Percentiles rank a stretch among this genome's conserved stretches.
Conservation (phyloP, 2,329 filamentous ascomycete genomes). For the Aspergillus viridinutans region DNA sequence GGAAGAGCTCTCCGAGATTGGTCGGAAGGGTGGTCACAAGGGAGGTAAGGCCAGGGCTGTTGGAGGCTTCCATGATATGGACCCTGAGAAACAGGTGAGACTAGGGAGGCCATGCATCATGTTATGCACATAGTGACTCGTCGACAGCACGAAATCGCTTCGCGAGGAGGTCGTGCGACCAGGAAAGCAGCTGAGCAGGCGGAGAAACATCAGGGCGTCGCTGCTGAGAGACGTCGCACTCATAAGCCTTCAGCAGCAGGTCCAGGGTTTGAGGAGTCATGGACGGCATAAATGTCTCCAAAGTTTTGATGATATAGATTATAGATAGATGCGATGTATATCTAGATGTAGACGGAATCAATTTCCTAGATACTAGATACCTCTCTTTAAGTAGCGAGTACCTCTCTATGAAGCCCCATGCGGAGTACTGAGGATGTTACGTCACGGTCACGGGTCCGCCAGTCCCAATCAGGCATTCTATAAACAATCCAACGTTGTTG, state of each 20-base stretch:
- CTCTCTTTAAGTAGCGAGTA: too few relatives aligned
- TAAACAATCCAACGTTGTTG: not conserved
- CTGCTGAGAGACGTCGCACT: not conserved
- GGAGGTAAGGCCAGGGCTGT: slow-evolving; percentile 23
- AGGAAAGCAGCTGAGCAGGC: slow-evolving; percentile 9
- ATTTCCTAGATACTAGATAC: too few relatives aligned
- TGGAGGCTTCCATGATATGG: slow-evolving; percentile 26
- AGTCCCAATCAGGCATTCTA: not conserved
- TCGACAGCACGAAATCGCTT: slow-evolving; percentile 18
- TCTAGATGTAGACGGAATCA: too few relatives aligned
- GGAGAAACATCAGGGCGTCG: slow-evolving; percentile 7
- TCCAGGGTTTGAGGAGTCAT: slow-evolving; percentile 20
- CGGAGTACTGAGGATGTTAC: not conserved
- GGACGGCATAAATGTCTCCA: not conserved
- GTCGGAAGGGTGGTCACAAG: slow-evolving; percentile 23
- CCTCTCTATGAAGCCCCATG: too few relatives aligned
- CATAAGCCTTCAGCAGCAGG: slow-evolving; percentile 15
- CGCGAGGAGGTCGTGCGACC: slow-evolving; percentile 21
- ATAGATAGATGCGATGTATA: not conserved
- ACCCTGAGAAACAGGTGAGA: slow-evolving; percentile 26
- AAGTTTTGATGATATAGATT: not conserved
- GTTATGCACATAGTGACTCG: not conserved
- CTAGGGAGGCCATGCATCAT: not conserved
- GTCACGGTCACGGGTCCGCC: not conserved
- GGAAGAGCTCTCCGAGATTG: slow-evolving; percentile 22